phyloP scores from a whole-genome alignment of 176 grass and related monocot species.

The Chloris gayana region DNA sequence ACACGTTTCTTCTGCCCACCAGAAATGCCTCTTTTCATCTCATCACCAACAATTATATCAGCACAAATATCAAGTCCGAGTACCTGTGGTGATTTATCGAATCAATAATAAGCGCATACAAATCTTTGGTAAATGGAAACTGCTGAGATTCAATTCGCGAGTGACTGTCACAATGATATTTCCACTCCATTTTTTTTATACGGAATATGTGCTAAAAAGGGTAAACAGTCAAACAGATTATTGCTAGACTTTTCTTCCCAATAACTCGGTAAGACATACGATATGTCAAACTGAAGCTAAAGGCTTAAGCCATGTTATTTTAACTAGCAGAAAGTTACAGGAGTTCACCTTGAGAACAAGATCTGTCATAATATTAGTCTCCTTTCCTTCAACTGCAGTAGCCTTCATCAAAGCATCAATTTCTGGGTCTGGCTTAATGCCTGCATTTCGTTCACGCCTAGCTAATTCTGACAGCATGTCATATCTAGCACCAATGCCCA shows the following conservation, averaged over 20 bases:
- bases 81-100: constrained; percentile 42
- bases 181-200: not conserved
- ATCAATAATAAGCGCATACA: constrained; percentile 34
- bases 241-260: not conserved
- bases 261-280: not conserved
- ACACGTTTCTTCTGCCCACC: constrained; percentile 74
- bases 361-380: constrained; percentile 57
- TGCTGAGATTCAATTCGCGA: not conserved
- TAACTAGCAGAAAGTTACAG: constrained; percentile 4
- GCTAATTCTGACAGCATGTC: constrained; percentile 64
- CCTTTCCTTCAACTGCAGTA: constrained; percentile 57
- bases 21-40: constrained; percentile 85
- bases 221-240: not conserved
- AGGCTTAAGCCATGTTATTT: not conserved
- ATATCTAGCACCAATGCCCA: constrained; percentile 63
- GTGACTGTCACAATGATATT: not conserved
- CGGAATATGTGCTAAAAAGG: not conserved
- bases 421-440: constrained; percentile 72
- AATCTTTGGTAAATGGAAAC: not conserved
- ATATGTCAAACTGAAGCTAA: not conserved
- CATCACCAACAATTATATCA: constrained; percentile 63
- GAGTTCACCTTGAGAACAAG: constrained; percentile 57
- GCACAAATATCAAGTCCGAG: constrained; percentile 75
- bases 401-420: constrained; percentile 80
- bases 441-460: constrained; percentile 53